Conservation (phyloP, 1,139 yeast genomes). For the Yamadazyma conglobata region DNA sequence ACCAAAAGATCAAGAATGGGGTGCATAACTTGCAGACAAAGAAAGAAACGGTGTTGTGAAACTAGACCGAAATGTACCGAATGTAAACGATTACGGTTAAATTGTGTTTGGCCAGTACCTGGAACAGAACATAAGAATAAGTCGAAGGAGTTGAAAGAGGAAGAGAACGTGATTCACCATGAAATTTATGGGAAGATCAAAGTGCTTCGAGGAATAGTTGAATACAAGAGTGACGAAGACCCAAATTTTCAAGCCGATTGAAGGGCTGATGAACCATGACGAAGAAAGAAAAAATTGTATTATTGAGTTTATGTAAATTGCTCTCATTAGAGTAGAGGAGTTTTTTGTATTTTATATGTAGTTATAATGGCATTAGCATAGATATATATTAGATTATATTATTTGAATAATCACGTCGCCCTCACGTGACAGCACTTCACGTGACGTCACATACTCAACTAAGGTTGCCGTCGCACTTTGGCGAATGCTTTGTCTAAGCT, state of each 20-base stretch:
- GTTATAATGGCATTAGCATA: too few species aligned
- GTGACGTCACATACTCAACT: too few species aligned
- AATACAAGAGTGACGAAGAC: conserved; percentile 26
- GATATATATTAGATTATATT: too few species aligned
- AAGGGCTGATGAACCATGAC: too few species aligned
- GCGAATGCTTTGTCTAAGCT: too few species aligned
- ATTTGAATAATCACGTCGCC: too few species aligned
- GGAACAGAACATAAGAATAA: conserved; percentile 49
- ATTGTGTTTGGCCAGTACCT: conserved; percentile 50
- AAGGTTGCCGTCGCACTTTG: too few species aligned
- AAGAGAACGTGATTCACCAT: conserved; percentile 46
- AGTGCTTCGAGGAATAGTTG: conserved; percentile 60
- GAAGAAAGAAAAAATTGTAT: too few species aligned
- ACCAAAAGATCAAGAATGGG: conserved; percentile 44
- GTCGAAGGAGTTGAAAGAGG: conserved; percentile 46
- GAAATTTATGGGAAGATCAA: conserved; percentile 58
- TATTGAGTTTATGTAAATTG: too few species aligned
- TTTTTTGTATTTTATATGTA: too few species aligned
- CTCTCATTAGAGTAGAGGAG: too few species aligned
- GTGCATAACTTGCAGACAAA: conserved; percentile 44
- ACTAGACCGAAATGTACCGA: conserved; percentile 41
- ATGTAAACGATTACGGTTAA: conserved; percentile 38
- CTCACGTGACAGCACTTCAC: too few species aligned
- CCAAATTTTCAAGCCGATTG: conserved; percentile 8
- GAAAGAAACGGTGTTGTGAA: conserved; percentile 47